Evolutionary conservation across 2,329 filamentous ascomycete species (phyloP).

Genomic region (Fusarium pseudograminearum): DNA sequence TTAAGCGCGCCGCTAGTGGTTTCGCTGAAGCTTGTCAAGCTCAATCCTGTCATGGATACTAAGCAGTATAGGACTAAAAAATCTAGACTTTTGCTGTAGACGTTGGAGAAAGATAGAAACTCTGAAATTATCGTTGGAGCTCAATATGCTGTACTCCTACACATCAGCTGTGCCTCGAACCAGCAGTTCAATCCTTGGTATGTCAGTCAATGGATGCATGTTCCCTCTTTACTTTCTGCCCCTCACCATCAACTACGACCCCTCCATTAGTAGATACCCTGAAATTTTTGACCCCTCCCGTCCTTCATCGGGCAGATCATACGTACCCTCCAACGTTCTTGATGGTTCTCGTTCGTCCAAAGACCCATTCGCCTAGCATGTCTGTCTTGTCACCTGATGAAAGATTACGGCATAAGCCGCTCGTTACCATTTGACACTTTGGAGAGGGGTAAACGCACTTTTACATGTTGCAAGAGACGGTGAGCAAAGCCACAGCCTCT

Average conservation of each 20-base stretch:
- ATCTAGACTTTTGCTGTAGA: neutral
- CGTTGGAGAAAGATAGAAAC: neutral
- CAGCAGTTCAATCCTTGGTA: constrained; percentile 4
- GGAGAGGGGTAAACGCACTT: constrained; percentile 9
- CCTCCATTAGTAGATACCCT: constrained; percentile 6
- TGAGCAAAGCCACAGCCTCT: constrained; percentile 3
- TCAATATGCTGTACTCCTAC: neutral
- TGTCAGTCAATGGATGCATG: neutral
- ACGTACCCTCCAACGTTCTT: neutral
- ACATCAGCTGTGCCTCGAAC: neutral
- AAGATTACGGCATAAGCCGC: neutral
- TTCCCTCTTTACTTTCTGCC: constrained; percentile 4
- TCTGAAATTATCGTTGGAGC: neutral
- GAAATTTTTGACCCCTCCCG: constrained; percentile 14
- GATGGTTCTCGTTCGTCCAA: neutral
- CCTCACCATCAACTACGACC: constrained; percentile 10
- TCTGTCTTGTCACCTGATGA: constrained; percentile 1
- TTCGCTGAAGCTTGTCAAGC: constrained; percentile 3
- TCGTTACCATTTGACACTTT: neutral
- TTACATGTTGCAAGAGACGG: constrained; percentile 18
- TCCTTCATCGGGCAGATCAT: neutral
- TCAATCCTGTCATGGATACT: neutral
- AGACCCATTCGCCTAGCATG: constrained; percentile 11
- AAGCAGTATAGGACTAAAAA: neutral
- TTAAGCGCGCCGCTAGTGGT: constrained; percentile 24